Conservation (phyloP, 2,329 filamentous ascomycete species). For the Botryotinia calthae region DNA sequence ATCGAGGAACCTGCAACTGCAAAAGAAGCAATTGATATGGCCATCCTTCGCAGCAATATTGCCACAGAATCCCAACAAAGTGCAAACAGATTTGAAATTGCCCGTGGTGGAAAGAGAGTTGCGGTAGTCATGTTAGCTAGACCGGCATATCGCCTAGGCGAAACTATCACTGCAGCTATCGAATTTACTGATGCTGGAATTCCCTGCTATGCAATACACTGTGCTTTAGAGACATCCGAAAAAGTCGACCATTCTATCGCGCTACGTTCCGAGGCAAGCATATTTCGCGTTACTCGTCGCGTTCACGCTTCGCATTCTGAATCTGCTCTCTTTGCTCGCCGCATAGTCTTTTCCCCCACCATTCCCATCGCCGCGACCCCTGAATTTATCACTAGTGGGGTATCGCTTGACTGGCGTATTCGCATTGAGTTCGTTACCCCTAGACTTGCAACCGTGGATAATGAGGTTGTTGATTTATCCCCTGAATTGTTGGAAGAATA, state of each 20-base stretch:
- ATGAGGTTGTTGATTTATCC: conserved; percentile 39
- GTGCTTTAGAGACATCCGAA: conserved; percentile 83
- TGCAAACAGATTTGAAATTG: conserved; percentile 93
- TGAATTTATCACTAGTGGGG: conserved; percentile 85
- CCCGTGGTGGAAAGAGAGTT: conserved; percentile 86
- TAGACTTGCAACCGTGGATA: conserved; percentile 43
- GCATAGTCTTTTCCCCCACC: conserved; percentile 76
- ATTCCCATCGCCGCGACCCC: conserved; percentile 84
- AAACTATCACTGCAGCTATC: conserved; percentile 78
- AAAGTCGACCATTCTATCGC: conserved; percentile 77
- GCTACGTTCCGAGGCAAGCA: conserved; percentile 78
- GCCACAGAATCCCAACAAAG: conserved; percentile 68
- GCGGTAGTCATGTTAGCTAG: conserved; percentile 86
- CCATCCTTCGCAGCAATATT: conserved; percentile 80
- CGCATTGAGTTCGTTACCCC: conserved; percentile 90
- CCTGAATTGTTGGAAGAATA: conserved; percentile 70
- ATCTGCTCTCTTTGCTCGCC: conserved; percentile 75
- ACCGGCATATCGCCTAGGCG: conserved; percentile 84
- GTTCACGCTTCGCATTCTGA: conserved; percentile 77
- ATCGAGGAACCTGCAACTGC: conserved; percentile 59
- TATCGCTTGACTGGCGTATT: conserved; percentile 85
- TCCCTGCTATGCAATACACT: conserved; percentile 80
- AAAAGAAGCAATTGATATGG: conserved; percentile 86
- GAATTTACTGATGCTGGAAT: conserved; percentile 78
- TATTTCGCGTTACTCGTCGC: conserved; percentile 81